These are phyloP conservation scores for Sporothrix schenckii DNA, from an alignment of 2,329 filamentous ascomycete species.

Conservation along the genomic window DNA sequence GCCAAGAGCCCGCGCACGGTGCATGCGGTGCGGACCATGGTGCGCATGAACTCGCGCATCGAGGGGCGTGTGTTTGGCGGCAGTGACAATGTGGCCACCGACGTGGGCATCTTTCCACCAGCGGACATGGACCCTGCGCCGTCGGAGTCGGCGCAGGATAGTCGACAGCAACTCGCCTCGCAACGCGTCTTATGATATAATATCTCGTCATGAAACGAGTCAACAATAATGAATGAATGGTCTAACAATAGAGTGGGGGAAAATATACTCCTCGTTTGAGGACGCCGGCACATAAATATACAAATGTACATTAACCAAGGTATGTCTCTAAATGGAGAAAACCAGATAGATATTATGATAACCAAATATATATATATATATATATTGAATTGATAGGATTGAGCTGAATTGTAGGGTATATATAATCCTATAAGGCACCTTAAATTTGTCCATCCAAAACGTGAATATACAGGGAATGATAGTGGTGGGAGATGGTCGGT, in stretches of 20 bases:
- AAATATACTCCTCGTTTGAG: too few relatives aligned
- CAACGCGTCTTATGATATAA: neutral
- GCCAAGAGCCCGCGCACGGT: slow-evolving; percentile 48
- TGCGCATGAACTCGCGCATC: slow-evolving; percentile 36
- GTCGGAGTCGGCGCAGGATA: too few relatives aligned
- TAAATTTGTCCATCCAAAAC: slow-evolving; percentile 11
- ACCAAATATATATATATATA: neutral
- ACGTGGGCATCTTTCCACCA: neutral
- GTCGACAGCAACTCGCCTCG: neutral
- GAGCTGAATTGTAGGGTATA: slow-evolving; percentile 16
- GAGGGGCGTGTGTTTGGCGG: slow-evolving; percentile 38
- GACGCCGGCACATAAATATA: neutral
- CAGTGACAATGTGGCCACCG: slow-evolving; percentile 8
- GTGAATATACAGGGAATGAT: neutral
- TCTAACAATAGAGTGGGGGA: neutral
- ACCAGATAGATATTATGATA: neutral
- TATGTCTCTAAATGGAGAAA: slow-evolving; percentile 1
- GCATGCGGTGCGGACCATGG: slow-evolving; percentile 45
- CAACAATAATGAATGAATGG: slow-evolving; percentile 2
- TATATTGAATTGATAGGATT: neutral
- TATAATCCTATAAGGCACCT: slow-evolving; percentile 8
- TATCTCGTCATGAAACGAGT: neutral
- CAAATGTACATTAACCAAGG: slow-evolving; percentile 10
- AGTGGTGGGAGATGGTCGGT: neutral
- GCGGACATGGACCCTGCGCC: neutral